phyloP scores from a whole-genome alignment of 1,139 yeast genomes.

The Sugiyamaella japonica region DNA sequence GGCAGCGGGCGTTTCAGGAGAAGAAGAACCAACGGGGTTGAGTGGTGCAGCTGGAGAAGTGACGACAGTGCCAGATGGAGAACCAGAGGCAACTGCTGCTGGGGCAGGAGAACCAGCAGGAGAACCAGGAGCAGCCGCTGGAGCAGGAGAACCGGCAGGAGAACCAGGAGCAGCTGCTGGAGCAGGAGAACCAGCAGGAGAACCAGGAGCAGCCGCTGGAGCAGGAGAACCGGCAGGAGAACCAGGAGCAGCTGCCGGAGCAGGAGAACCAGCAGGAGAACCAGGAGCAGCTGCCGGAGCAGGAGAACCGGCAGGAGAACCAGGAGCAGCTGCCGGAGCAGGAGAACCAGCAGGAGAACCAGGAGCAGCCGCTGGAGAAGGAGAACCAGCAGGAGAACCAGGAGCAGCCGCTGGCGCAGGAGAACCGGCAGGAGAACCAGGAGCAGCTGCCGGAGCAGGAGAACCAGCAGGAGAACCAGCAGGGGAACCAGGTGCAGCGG shows the following conservation, averaged over 20 bases:
- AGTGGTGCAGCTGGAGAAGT: not conserved
- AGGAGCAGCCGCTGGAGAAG: too few species aligned
- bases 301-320: slow-evolving; percentile 1
- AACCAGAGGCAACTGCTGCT: slow-evolving; percentile 6
- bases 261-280: slow-evolving; percentile 10
- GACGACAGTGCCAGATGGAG: not conserved
- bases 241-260: not conserved
- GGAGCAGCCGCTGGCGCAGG: too few species aligned
- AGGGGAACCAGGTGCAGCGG: too few species aligned
- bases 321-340: not conserved
- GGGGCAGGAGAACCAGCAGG: not conserved
- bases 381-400: too few species aligned
- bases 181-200: not conserved
- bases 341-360: too few species aligned
- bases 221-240: not conserved
- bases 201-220: not conserved
- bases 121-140: not conserved
- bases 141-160: not conserved
- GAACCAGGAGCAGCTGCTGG: not conserved
- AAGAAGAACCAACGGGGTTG: not conserved
- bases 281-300: not conserved
- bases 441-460: too few species aligned
- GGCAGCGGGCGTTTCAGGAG: not conserved
- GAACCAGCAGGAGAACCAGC: too few species aligned
- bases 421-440: too few species aligned